Base-by-base conservation (phyloP, 805 yeast genomes). In the Nakazawaea populi region DNA sequence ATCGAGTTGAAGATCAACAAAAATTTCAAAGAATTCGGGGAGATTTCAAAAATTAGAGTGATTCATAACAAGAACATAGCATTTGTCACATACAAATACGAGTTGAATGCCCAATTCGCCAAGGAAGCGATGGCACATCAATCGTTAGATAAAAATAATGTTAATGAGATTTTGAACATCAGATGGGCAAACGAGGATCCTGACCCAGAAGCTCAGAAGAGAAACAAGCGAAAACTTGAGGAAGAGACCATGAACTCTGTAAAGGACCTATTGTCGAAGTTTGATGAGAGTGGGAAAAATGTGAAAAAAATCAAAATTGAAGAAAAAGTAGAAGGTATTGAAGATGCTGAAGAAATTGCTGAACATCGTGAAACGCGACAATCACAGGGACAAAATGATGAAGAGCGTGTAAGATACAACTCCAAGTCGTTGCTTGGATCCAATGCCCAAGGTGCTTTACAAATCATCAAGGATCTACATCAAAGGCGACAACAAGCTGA, bases 121-220 rank as follows among this genome's bases (percentile, higher is more conserved):
- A 88, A 89, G 60, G 98, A 92, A 65, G 96, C 96, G 1, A 89
- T 92, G 96, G 79, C 85, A 39, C 83, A 84, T 42, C 98, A 92
- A 64, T 76, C 87, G 7, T 63, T 91, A 6, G 63, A 57, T 28
- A 57, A 56, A 28, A 58, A 54, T 4, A 76, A 83, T 48, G 82
- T 77, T 42, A 76, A 78, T 52, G 96, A 87, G 55, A 76, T 83
- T 0, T 66, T 91, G 42, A 77, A 74, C 53, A 79, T 91, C 1
- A 75, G 88, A 55, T 91, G 98, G 98, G 96, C 97, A 0, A 81
- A 80, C 54, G 92, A 87, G 42, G 96, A 89, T 64, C 95, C 96
- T 1, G 85, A 85, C 60, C 94, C 94, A 0, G 67, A 66, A 4
- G 83, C 88, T 4, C 77, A 72, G 54, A 69, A 62, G 49, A 69